Evolutionary conservation across 2,329 filamentous ascomycete species (phyloP), one percentile per base, ranked within the genome.

Genomic region (Reticulascus tulasneorum): DNA sequence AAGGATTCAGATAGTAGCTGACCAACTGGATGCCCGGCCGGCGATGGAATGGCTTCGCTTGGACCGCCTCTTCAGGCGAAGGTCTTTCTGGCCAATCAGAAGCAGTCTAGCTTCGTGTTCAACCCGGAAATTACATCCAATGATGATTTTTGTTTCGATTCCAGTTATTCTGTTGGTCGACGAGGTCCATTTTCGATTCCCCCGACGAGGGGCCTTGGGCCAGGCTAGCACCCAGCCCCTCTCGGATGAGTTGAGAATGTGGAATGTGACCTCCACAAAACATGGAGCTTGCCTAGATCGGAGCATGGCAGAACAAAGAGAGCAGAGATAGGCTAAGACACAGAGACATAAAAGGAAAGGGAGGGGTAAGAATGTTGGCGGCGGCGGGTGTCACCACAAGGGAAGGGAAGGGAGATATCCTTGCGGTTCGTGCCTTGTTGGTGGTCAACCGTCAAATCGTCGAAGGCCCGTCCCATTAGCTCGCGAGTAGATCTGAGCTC

Each of bases 1-100:
- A 32, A 45, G 53, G 50, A 49, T 52, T 38, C n/a, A n/a, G n/a
- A n/a, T 35, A 40, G 45, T 41, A 55, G 40, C 57, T 59, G 59
- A 53, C 66, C 66, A 69, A 66, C 64, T 62, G 63, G 64, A 69
- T 63, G 53, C 43, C 49, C 61, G 55, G 54, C 64, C 55, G 63
- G 52, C 42, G 47, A 45, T 55, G 49, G 54, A 56, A 55, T 48
- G 49, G 50, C 51, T 48, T 62, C 57, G 61, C 62, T 63, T 62
- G 59, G 57, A 55, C 62, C 56, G 52, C 56, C 47, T 54, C 37
- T 38, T 39, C 40, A 26, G 29, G 37, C 30, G 25, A 33, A 37
- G 28, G 49, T 49, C 47, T 52, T 63, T 60, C 55, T 63, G 63
- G 55, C 66, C 66, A 63, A 64, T 62, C 49, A 42, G 45, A 38